Evolutionary conservation across 108 stramenopile species (phyloP).

Genomic region (Seminavis robusta): DNA sequence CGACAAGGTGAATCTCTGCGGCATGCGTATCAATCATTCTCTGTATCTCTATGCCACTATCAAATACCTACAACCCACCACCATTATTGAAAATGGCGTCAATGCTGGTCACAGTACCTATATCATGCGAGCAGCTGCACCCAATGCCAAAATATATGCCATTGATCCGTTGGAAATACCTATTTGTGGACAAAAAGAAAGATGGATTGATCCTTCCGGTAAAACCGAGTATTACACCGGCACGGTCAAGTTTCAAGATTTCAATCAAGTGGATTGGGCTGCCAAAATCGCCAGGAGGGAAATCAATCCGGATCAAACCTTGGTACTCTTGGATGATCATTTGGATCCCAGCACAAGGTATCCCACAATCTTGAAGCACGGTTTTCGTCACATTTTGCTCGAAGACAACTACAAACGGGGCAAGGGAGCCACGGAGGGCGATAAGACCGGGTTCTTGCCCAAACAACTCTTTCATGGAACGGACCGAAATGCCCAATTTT

Average conservation of each 20-base stretch:
- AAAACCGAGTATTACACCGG: slow-evolving; percentile 1
- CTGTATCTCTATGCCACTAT: slow-evolving; percentile 7
- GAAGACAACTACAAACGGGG: slow-evolving; percentile 23
- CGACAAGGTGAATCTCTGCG: slow-evolving; percentile 22
- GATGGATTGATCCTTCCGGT: slow-evolving; percentile 16
- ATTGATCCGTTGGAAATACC: slow-evolving; percentile 22
- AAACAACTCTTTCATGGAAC: slow-evolving; percentile 11
- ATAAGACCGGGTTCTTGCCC: slow-evolving; percentile 3
- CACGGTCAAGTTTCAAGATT: slow-evolving; percentile 4
- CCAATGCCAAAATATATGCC: slow-evolving; percentile 9
- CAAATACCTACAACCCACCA: slow-evolving; percentile 16
- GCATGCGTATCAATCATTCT: slow-evolving; percentile 32
- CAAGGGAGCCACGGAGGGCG: not conserved
- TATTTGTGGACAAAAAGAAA: slow-evolving; percentile 18
- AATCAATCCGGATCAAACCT: slow-evolving; percentile 3
- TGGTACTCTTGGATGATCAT: slow-evolving; percentile 22
- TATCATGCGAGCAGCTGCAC: slow-evolving; percentile 20
- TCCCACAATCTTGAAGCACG: slow-evolving; percentile 2
- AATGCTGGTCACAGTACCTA: slow-evolving; percentile 30
- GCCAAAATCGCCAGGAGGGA: not conserved
- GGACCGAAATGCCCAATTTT: not conserved
- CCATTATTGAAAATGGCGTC: slow-evolving; percentile 27
- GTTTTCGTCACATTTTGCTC: not conserved
- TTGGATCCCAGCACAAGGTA: not conserved
- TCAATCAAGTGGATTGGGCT: slow-evolving; percentile 5